Evolutionary conservation across 306 rosid genomes (phyloP), one percentile per base, ranked within the genome.

Genomic region (Malus orientalis): DNA sequence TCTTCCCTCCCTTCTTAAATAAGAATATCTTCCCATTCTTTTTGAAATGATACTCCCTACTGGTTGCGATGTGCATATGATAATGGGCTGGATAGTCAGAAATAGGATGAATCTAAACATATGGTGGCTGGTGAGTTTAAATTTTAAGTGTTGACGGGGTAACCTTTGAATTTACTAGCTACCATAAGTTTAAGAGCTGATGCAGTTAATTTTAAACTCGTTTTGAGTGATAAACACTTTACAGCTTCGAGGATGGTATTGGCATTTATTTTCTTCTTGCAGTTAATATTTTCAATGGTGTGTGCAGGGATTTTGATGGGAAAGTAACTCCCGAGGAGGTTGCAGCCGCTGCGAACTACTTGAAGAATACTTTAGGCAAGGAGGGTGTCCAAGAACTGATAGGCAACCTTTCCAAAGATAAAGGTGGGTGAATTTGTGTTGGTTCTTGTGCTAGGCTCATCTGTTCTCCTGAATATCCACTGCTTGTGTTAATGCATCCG

Each of bases 281-380:
- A 5, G 71, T 53, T 36, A n/a, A 27, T 49, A 15, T 8, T 51
- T 61, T 13, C 36, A 27, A 12, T 9, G 27, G 22, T 78, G 73
- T 40, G 51, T 85, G 83, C 90, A 94, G 97, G 85, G 97, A 94
- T 90, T 90, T 82, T 74, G 98, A 92, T 74, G 98, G 98, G 42
- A 94, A 94, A 87, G 98, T 94, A 57, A 90, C 96, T 80, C 88
- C 98, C 15, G 98, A 92, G 84, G 98, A 94, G 91, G 98, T 94
- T 66, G 98, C 98, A 36, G 81, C 91, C 62, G 98, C 98, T 65
- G 97, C 97, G 47, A 89, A 87, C 73, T 92, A 94, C 87, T 83
- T 94, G 58, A 94, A 94, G 88, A 81, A 94, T 77, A 90, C 97
- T 38, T 81, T 94, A 85, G 96, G 88, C 74, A 91, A 94, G 83